A percentile compares a stretch with the other conserved stretches of the same genome.
Evolutionary conservation across 192 early-diverging fungal species (phyloP).

Genomic region (Thamnidium elegans): DNA sequence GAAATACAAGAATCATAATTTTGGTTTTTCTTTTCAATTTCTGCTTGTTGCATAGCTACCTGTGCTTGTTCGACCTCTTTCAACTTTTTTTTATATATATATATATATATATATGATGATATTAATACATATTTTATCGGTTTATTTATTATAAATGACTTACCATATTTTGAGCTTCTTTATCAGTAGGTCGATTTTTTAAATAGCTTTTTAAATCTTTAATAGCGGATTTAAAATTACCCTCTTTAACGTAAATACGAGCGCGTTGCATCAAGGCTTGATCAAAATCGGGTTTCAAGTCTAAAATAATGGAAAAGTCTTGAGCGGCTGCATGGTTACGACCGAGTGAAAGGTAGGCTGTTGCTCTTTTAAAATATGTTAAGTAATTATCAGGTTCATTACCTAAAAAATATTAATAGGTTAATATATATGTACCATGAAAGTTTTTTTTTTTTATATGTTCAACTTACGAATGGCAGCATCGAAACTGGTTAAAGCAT

Average conservation of each 20-base stretch:
- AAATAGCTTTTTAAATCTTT: conserved; percentile 55
- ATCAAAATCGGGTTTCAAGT: conserved; percentile 78
- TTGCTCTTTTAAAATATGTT: conserved; percentile 85
- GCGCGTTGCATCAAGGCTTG: conserved; percentile 75
- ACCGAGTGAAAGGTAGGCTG: conserved; percentile 75
- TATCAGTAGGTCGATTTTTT: background rate
- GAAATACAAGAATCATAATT: conserved; percentile 54
- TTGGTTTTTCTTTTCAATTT: conserved; percentile 33
- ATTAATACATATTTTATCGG: no score
- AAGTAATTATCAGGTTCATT: conserved; percentile 80
- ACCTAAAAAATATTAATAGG: conserved; percentile 27
- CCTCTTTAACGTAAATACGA: conserved; percentile 64
- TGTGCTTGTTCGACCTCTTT: conserved; percentile 40
- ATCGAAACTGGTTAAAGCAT: conserved; percentile 61
- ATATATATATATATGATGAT: background rate
- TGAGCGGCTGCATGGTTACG: conserved; percentile 66
- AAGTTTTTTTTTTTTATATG: background rate
- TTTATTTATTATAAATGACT: background rate
- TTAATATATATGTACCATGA: background rate
- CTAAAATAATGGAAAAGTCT: conserved; percentile 80
- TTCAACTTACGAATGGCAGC: conserved; percentile 57
- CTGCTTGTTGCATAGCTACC: conserved; percentile 34
- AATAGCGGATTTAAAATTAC: conserved; percentile 59
- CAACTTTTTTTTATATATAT: conserved; percentile 16
- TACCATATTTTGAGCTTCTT: conserved; percentile 14